A percentile compares a stretch with the other conserved stretches of the same genome.
Evolutionary conservation across 202 grass and related monocot genomes (phyloP).

Genomic region (Elaeis oleifera): DNA sequence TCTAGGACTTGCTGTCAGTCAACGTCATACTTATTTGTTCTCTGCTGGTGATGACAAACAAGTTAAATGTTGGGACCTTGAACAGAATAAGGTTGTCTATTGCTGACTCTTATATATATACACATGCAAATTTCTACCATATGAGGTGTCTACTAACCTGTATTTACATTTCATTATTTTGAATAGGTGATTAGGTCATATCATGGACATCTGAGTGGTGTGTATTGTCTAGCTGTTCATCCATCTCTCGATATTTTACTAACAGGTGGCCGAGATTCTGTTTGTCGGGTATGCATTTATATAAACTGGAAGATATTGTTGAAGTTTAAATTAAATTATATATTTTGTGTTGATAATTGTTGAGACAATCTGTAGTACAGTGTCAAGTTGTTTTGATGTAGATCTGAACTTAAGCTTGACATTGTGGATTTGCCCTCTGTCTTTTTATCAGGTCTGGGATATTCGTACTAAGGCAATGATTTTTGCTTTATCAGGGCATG

Average conservation of each 20-base stretch:
- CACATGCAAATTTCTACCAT: background rate
- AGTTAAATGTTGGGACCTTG: slow-evolving; percentile 99
- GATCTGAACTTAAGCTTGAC: too few relatives aligned
- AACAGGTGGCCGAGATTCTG: slow-evolving; percentile 95
- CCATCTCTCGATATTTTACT: slow-evolving; percentile 89
- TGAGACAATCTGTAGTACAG: too few relatives aligned
- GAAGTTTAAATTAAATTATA: too few relatives aligned
- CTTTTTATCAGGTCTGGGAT: slow-evolving; percentile 74
- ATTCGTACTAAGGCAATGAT: slow-evolving; percentile 92
- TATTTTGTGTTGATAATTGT: too few relatives aligned
- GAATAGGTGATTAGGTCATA: slow-evolving; percentile 92
- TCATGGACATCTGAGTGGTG: slow-evolving; percentile 95
- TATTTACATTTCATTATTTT: background rate
- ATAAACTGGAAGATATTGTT: too few relatives aligned
- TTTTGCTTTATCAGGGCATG: slow-evolving; percentile 93
- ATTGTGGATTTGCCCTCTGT: slow-evolving; percentile 2
- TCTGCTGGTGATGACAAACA: slow-evolving; percentile 99
- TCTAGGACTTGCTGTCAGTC: slow-evolving; percentile 92
- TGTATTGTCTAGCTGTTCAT: slow-evolving; percentile 95
- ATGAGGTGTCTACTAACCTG: slow-evolving; percentile 1
- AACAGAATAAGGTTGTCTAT: slow-evolving; percentile 86
- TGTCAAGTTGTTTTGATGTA: too few relatives aligned
- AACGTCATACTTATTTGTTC: slow-evolving; percentile 88
- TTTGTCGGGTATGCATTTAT: slow-evolving; percentile 66
- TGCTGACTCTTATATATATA: slow-evolving; percentile 6